Base-by-base conservation (phyloP, 2,329 filamentous ascomycete species). In the Fusarium sp. region DNA sequence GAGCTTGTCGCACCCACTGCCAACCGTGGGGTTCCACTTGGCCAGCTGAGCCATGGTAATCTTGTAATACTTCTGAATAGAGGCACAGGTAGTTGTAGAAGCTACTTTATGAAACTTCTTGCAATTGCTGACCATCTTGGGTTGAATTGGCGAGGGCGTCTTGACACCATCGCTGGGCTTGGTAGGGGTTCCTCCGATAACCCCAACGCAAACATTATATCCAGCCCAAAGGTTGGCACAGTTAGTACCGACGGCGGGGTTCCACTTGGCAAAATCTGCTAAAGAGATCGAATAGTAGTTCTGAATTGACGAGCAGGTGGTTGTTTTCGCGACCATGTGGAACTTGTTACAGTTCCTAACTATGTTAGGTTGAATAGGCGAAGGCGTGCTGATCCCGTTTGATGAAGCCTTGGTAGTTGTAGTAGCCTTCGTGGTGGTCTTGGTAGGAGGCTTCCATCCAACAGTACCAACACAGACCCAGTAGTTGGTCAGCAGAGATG, bases 331-430 rank as follows among this genome's bases (percentile, higher is more conserved):
- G 10, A 56, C 30, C 19, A 33, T n/a, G 2, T 56, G 45, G 9
- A 56, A 56, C 25, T 51, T 50, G 1, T 23, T 19, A 15, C 45
- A 56, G 14, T 43, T 57, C 7, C 22, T n/a, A 9, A 57, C 47
- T 48, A 53, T 57, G 4, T 27, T 25, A 0, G 9, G 13, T 4
- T 51, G 45, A 1, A 50, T 56, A 1, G 53, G 53, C 3, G 15
- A 15, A 4, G 53, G 30, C 1, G 40, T 54, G 9, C 10, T 19
- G 13, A 54, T 49, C 1, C 47, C 30, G 2, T 45, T 57, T 0
- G 39, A 20, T n/a, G n/a, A n/a, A 3, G 55, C 14, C 30, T 35
- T 53, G 6, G 40, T 53, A 0, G 40, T 10, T 7, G 50, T 53
- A 4, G 47, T 15, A 27, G 13, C 33, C 6, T 52, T 52, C 0